phyloP scores from a whole-genome alignment of 2,329 filamentous ascomycete genomes.

The Pyricularia grisea region DNA sequence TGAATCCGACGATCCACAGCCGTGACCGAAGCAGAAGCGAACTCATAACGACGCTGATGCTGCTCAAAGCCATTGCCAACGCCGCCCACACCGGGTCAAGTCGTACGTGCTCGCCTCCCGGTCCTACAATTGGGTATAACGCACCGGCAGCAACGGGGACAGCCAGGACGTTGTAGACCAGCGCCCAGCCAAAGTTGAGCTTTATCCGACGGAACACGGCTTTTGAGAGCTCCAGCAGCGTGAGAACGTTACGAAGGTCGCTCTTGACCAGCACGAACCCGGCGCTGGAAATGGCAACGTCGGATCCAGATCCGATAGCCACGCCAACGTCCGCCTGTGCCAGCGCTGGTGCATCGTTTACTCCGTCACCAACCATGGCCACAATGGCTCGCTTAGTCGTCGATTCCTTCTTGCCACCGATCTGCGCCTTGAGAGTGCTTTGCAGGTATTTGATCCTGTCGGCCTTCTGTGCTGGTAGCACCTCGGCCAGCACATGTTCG shows the following conservation, averaged over 20 bases:
- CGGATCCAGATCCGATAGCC: slow-evolving; percentile 73
- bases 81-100: slow-evolving; percentile 79
- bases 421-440: slow-evolving; percentile 26
- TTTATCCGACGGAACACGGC: slow-evolving; percentile 69
- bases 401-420: not conserved
- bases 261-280: slow-evolving; percentile 69
- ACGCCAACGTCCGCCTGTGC: slow-evolving; percentile 75
- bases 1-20: slow-evolving; percentile 34
- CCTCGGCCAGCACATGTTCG: slow-evolving; percentile 73
- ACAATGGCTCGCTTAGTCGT: slow-evolving; percentile 39
- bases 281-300: slow-evolving; percentile 73
- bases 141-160: slow-evolving; percentile 76
- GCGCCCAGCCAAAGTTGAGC: slow-evolving; percentile 80
- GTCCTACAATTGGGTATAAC: slow-evolving; percentile 49
- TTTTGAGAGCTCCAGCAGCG: slow-evolving; percentile 61
- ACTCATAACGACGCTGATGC: slow-evolving; percentile 78
- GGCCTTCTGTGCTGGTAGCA: slow-evolving; percentile 76
- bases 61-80: slow-evolving; percentile 87
- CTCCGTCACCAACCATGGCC: slow-evolving; percentile 82
- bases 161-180: slow-evolving; percentile 70
- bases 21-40: slow-evolving; percentile 59
- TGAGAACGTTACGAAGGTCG: slow-evolving; percentile 59
- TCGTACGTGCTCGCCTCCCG: slow-evolving; percentile 43
- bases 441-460: slow-evolving; percentile 59
- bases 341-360: slow-evolving; percentile 81